A percentile compares a stretch with the other conserved stretches of the same genome.
Conservation (phyloP, 345 rosid species). For the Streptanthus diversifolius region DNA sequence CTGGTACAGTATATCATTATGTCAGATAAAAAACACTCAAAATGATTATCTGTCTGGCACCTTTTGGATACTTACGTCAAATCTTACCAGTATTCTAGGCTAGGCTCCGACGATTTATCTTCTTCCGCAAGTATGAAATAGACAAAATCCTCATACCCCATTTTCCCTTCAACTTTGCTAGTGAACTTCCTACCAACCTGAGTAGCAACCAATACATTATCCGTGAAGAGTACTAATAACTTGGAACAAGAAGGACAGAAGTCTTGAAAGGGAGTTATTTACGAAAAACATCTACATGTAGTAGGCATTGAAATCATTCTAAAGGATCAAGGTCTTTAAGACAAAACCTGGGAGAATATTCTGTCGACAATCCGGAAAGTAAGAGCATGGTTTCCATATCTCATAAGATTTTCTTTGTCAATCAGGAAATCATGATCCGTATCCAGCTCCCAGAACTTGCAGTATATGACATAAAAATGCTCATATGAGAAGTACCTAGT, state of each 20-base stretch:
- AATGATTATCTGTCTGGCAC: neutral
- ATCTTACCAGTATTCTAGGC: constrained; percentile 86
- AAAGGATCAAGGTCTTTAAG: neutral
- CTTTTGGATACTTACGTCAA: neutral
- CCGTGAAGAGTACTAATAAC: neutral
- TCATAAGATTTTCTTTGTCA: constrained; percentile 91
- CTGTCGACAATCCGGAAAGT: constrained; percentile 93
- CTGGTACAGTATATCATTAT: constrained; percentile 36
- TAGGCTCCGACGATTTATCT: constrained; percentile 90
- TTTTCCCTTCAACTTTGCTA: constrained; percentile 81
- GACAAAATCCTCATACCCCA: constrained; percentile 96
- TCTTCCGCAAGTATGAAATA: constrained; percentile 90
- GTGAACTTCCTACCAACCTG: constrained; percentile 82
- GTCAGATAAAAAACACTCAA: constrained; percentile 10
- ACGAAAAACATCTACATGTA: neutral
- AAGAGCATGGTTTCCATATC: constrained; percentile 96
- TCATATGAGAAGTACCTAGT: constrained; percentile 93
- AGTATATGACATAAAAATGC: constrained; percentile 94
- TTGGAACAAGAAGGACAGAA: neutral
- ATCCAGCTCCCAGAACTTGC: constrained; percentile 99
- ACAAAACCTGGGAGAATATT: constrained; percentile 89
- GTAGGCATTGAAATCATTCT: neutral
- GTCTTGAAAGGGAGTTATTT: neutral
- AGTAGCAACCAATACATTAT: constrained; percentile 4
- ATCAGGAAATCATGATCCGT: constrained; percentile 92